Percentiles rank a stretch among this genome's conserved stretches.
phyloP scores from a whole-genome alignment of 208 protist genomes.

The Trypanosoma theileri region DNA sequence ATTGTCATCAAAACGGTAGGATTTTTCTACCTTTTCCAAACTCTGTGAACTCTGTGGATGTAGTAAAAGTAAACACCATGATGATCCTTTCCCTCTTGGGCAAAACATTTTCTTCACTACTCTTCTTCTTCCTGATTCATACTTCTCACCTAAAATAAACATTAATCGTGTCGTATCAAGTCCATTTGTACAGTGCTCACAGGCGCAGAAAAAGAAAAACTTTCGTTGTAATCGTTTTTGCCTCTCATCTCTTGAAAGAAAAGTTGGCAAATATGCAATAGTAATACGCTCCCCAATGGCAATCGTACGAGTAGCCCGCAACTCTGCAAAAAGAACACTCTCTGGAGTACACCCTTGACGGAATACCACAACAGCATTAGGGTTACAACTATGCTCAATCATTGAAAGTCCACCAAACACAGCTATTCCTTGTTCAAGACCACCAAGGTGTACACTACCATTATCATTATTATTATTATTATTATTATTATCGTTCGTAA shows the following conservation, averaged over 20 bases:
- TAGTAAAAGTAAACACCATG: neutral
- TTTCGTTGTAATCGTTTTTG: constrained; percentile 10
- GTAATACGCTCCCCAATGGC: constrained; percentile 20
- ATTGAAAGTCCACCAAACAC: constrained; percentile 25
- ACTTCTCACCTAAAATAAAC: neutral
- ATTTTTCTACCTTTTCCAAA: neutral
- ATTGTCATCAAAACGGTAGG: constrained; percentile 7
- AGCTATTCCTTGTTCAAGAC: constrained; percentile 8
- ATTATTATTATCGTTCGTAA: neutral
- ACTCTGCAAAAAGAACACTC: constrained; percentile 16
- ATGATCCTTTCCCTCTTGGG: constrained; percentile 7
- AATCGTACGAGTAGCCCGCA: constrained; percentile 22
- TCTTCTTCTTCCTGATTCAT: no score
- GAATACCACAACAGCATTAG: constrained; percentile 25
- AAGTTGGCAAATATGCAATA: constrained; percentile 25
- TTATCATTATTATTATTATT: neutral
- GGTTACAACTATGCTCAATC: constrained; percentile 25
- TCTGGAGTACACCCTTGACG: constrained; percentile 12
- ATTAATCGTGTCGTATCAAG: constrained; percentile 19
- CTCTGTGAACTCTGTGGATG: neutral
- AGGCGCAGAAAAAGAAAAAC: constrained; percentile 26
- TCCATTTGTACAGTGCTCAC: constrained; percentile 15
- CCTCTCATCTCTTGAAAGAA: constrained; percentile 19
- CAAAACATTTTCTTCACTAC: constrained; percentile 9
- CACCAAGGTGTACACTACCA: neutral